Evolutionary conservation across 345 rosid species (phyloP).

Genomic region (Dovyalis caffra): DNA sequence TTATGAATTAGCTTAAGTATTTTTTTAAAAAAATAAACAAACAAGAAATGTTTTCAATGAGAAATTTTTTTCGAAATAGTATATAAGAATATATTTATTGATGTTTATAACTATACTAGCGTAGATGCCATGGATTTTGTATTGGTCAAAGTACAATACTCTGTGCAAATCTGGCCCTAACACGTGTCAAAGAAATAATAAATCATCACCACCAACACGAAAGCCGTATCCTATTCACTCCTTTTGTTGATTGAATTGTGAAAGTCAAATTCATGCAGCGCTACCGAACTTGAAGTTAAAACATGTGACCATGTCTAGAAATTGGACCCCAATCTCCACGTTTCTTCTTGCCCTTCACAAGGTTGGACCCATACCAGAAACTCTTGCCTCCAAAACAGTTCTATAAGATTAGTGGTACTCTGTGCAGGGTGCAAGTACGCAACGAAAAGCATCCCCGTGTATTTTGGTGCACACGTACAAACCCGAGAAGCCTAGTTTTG

Average conservation of each 20-base stretch:
- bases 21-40: no score
- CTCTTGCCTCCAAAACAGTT: neutral
- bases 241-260: constrained; percentile 5
- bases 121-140: neutral
- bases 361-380: neutral
- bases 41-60: no score
- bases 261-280: constrained; percentile 12
- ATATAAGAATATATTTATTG: no score
- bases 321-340: neutral
- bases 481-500: neutral
- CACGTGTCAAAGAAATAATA: neutral
- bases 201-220: neutral
- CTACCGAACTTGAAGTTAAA: neutral
- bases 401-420: neutral
- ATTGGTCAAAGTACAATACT: neutral
- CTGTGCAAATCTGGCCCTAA: neutral
- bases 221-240: neutral
- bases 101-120: no score
- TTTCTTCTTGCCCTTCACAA: neutral
- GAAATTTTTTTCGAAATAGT: no score
- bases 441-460: neutral
- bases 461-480: neutral
- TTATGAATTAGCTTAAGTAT: no score
- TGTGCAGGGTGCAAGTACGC: neutral
- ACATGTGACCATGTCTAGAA: neutral